Base-by-base conservation (phyloP, 495 filamentous ascomycete species). In the Usnea hakonensis region DNA sequence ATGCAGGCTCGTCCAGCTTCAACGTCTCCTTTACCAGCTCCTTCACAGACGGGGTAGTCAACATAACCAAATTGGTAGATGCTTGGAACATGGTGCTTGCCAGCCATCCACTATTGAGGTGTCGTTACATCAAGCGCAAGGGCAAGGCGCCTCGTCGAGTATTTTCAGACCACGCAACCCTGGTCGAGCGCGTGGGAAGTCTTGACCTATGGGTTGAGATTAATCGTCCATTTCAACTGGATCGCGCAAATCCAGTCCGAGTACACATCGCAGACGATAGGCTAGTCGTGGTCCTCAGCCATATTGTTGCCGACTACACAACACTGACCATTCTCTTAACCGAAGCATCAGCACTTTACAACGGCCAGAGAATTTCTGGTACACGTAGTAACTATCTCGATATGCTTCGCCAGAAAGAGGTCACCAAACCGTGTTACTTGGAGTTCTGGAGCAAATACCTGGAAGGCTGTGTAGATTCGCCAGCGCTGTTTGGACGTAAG, bases 281-380 rank as follows among this genome's bases (percentile, higher is more conserved):
- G 11, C 48, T 72, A 28, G 8, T 71, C 1, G 64, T 71, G 32
- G 56, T 66, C 1, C 44, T 67, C 4, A 73, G 69, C 55, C 73
- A 75, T 52, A 71, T 73, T 41, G 66, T 73, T 36, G 57, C 55
- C n/a, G 73, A 75, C 30, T 54, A 67, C 1, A 71, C 70, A 5
- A 64, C 71, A 7, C 62, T 75, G 23, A 37, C 62, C 36, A 52
- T 64, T 1, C 36, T 73, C 14, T 56, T 75, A 0, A 38, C 50
- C 14, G 71, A 75, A 58, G 67, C 67, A 5, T 17, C n/a, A 10
- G 5, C 14, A 10, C 10, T 61, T 19, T 73, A 74, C 57, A 43
- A 3, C 41, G 41, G 17, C n/a, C n/a, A n/a, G n/a, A n/a, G n/a
- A n/a, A n/a, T n/a, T n/a, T n/a, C n/a, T n/a, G n/a, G n/a, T n/a